Percentiles rank a stretch among this genome's conserved stretches.
phyloP scores from a whole-genome alignment of 1,284 basidiomycete species.

The Sphagnurus paluster region DNA sequence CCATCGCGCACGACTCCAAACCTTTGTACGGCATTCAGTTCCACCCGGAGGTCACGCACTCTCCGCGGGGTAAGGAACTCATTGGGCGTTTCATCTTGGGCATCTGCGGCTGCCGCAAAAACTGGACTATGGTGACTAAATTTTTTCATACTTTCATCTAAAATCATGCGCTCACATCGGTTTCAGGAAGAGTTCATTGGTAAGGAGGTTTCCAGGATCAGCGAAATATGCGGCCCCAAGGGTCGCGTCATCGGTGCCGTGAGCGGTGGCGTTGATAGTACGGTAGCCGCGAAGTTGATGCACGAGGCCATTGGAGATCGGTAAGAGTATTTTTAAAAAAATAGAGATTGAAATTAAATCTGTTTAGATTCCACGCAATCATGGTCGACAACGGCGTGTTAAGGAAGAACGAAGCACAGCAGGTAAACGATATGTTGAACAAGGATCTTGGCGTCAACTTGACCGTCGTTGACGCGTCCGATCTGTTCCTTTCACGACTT shows the following conservation, averaged over 20 bases:
- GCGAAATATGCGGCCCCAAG: conserved; percentile 91
- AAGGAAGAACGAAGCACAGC: conserved; percentile 86
- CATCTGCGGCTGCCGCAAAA: conserved; percentile 80
- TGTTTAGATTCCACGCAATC: conserved; percentile 91
- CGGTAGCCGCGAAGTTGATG: conserved; percentile 99
- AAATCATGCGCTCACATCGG: conserved; percentile 9
- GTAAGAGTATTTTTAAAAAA: conserved; percentile 40
- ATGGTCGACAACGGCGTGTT: conserved; percentile 99
- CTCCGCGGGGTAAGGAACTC: conserved; percentile 87
- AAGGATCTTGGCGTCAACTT: conserved; percentile 95
- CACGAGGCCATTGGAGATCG: conserved; percentile 98
- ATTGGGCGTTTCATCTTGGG: conserved; percentile 86
- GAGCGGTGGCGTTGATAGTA: conserved; percentile 96
- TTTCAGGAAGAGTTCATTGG: conserved; percentile 93
- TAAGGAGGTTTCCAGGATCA: conserved; percentile 94
- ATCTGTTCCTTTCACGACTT: conserved; percentile 89
- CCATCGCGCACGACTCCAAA: conserved; percentile 89
- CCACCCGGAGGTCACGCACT: conserved; percentile 98
- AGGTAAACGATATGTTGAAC: conserved; percentile 96
- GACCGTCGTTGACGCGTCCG: conserved; percentile 94
- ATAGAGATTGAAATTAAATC: conserved; percentile 1
- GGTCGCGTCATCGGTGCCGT: conserved; percentile 98
- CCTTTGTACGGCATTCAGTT: conserved; percentile 98
- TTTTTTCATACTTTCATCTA: conserved; percentile 1
- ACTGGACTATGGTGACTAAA: conserved; percentile 92